Percentiles rank a stretch among this genome's conserved stretches.
Conservation (phyloP, 1,284 basidiomycete genomes). For the Ceratobasidium sp. region DNA sequence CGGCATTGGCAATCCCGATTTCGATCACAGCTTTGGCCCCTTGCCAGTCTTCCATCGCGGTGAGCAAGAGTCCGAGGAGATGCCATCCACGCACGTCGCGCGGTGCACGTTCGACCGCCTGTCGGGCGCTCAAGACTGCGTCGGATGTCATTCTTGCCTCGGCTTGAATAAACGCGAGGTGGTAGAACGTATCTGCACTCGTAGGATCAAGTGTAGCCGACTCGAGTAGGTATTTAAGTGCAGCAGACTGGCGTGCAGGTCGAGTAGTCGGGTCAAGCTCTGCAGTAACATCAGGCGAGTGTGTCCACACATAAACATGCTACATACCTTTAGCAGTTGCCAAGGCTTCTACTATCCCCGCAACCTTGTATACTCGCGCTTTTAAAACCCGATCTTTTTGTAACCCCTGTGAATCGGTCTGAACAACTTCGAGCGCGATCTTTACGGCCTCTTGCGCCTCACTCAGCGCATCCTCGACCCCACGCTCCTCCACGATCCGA, state of each 20-base stretch:
- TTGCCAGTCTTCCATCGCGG: conserved; percentile 81
- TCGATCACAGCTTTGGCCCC: conserved; percentile 82
- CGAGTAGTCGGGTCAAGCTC: conserved; percentile 73
- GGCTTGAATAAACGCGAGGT: conserved; percentile 79
- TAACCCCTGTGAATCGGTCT: conserved; percentile 52
- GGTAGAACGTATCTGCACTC: conserved; percentile 71
- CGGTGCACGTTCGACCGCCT: conserved; percentile 78
- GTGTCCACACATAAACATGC: not conserved
- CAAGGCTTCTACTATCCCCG: conserved; percentile 69
- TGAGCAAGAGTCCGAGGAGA: conserved; percentile 83
- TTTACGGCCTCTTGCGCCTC: conserved; percentile 63
- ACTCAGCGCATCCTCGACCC: conserved; percentile 53
- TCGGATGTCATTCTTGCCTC: conserved; percentile 72
- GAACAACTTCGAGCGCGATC: conserved; percentile 61
- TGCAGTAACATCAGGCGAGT: conserved; percentile 60
- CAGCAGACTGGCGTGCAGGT: conserved; percentile 62
- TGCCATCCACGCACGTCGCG: conserved; percentile 88
- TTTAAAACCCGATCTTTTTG: conserved; percentile 48
- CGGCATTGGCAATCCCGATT: conserved; percentile 63
- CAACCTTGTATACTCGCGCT: conserved; percentile 66
- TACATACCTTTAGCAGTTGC: conserved; percentile 66
- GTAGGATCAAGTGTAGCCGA: conserved; percentile 65
- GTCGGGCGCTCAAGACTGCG: conserved; percentile 73
- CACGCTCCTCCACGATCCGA: conserved; percentile 50
- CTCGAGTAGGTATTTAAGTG: conserved; percentile 63